Evolutionary conservation across 352 stramenopile species (phyloP).

Genomic region (Pythium dissotocum): DNA sequence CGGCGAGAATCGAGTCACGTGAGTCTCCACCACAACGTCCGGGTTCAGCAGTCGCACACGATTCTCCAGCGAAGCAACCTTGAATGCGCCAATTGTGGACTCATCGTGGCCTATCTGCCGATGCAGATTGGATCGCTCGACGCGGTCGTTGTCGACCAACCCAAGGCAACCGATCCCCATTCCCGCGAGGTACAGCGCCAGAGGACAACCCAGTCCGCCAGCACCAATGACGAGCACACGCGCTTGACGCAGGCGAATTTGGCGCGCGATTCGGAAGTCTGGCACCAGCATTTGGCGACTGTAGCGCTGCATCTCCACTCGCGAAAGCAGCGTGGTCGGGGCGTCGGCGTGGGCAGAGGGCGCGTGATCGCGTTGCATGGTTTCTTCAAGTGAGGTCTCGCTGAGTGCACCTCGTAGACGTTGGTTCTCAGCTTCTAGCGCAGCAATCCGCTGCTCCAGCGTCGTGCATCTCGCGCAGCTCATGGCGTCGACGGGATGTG

Average conservation of each 20-base stretch:
- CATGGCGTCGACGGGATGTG: neutral
- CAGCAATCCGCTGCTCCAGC: conserved; percentile 29
- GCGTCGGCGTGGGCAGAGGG: neutral
- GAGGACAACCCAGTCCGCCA: conserved; percentile 95
- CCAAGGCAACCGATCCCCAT: conserved; percentile 93
- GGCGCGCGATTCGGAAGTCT: conserved; percentile 89
- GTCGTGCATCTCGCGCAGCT: conserved; percentile 32
- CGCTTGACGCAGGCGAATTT: conserved; percentile 77
- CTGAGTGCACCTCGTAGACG: conserved; percentile 22
- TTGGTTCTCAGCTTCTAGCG: conserved; percentile 32
- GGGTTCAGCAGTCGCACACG: conserved; percentile 77
- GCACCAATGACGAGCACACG: conserved; percentile 92
- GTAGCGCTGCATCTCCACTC: conserved; percentile 83
- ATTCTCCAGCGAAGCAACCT: conserved; percentile 86
- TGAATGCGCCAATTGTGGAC: conserved; percentile 75
- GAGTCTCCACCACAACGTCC: conserved; percentile 54
- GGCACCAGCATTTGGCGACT: conserved; percentile 94
- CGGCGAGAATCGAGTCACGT: conserved; percentile 55
- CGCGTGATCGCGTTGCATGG: neutral
- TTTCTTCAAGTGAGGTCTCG: neutral
- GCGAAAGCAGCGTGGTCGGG: conserved; percentile 46
- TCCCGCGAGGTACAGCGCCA: conserved; percentile 93
- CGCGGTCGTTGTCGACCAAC: conserved; percentile 94
- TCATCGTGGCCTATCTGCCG: conserved; percentile 95
- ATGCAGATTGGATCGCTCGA: conserved; percentile 97